Evolutionary conservation across 2,329 filamentous ascomycete genomes (phyloP).

Genomic region (Cryphonectria parasitica): DNA sequence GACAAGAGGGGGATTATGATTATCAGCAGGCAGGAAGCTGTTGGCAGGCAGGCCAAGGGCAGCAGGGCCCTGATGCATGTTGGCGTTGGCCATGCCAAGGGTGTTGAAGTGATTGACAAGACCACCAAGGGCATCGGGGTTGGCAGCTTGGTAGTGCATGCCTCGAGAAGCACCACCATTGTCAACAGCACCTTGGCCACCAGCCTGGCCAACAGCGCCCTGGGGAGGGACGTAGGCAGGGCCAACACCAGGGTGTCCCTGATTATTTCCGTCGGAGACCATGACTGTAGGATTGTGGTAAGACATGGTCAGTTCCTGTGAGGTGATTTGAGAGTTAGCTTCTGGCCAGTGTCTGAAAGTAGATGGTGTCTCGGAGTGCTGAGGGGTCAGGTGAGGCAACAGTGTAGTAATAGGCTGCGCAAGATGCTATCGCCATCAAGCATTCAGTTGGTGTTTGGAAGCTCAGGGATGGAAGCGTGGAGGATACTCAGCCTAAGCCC

Average conservation of each 20-base stretch:
- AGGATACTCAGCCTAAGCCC: not conserved
- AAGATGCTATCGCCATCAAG: not conserved
- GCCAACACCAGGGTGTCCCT: conserved; percentile 30
- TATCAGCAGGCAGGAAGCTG: conserved; percentile 33
- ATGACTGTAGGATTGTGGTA: conserved; percentile 33
- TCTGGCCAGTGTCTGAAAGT: not conserved
- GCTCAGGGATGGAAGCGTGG: not conserved
- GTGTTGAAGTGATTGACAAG: conserved; percentile 32
- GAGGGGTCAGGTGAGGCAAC: not conserved
- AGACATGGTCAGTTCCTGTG: conserved; percentile 33
- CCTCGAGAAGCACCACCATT: conserved; percentile 29
- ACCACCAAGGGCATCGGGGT: conserved; percentile 30
- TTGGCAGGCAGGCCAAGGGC: conserved; percentile 30
- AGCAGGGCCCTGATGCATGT: conserved; percentile 32
- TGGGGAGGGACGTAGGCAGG: conserved; percentile 34
- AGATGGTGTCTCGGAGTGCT: not conserved
- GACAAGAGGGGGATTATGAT: conserved; percentile 33
- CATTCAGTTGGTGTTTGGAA: not conserved
- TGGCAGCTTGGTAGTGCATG: conserved; percentile 33
- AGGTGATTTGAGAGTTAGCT: conserved; percentile 20
- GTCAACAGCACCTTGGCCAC: conserved; percentile 33
- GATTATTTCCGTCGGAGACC: conserved; percentile 33
- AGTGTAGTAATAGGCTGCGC: not conserved
- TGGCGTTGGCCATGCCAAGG: conserved; percentile 31
- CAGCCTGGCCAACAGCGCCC: conserved; percentile 30